Conservation (phyloP, 108 stramenopile species). For the Asterionellopsis glacialis region DNA sequence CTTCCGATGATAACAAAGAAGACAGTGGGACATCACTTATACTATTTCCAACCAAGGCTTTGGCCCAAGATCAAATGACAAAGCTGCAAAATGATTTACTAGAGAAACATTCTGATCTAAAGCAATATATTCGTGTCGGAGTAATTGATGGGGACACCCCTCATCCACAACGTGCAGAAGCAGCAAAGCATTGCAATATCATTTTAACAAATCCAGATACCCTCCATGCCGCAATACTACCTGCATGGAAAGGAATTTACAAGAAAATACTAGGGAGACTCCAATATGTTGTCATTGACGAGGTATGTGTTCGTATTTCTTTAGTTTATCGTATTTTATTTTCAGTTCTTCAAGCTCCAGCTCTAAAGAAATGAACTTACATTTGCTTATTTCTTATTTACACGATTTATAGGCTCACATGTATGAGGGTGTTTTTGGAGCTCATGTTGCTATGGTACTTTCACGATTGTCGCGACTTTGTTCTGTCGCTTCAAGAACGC, state of each 20-base stretch:
- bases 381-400: not conserved
- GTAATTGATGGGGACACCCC: slow-evolving; percentile 83
- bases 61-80: slow-evolving; percentile 95
- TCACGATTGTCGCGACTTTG: slow-evolving; percentile 78
- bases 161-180: slow-evolving; percentile 54
- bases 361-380: too few species aligned
- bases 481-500: slow-evolving; percentile 13
- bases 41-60: slow-evolving; percentile 95
- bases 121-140: slow-evolving; percentile 38
- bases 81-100: slow-evolving; percentile 47
- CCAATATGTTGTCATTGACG: slow-evolving; percentile 88
- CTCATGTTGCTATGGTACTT: slow-evolving; percentile 93
- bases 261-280: slow-evolving; percentile 51
- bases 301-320: slow-evolving; percentile 14
- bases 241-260: slow-evolving; percentile 73
- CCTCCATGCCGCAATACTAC: slow-evolving; percentile 89
- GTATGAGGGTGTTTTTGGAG: slow-evolving; percentile 93
- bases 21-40: slow-evolving; percentile 47
- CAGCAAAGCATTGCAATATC: slow-evolving; percentile 66
- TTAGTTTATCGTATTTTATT: not conserved
- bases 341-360: too few species aligned
- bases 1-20: slow-evolving; percentile 7
- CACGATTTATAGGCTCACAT: slow-evolving; percentile 40
- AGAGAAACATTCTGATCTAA: slow-evolving; percentile 21
- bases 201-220: slow-evolving; percentile 98